phyloP scores from a whole-genome alignment of 805 yeast species.

The Sporopachydermia quercuum region DNA sequence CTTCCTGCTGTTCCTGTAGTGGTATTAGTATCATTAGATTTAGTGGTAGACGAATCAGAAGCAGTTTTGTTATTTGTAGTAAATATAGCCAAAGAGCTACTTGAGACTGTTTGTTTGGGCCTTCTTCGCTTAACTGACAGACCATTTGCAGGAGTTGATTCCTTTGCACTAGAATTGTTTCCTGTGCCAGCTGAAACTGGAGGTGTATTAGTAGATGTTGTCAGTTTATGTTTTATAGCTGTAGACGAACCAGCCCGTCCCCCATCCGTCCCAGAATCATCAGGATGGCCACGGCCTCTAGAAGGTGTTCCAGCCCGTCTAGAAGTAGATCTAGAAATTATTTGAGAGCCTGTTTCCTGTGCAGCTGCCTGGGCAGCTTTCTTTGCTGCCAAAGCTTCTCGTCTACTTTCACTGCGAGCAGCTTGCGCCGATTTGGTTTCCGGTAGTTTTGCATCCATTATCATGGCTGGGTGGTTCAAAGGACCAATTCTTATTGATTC shows the following conservation, averaged over 20 bases:
- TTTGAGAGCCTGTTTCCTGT: background rate
- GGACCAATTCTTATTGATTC: constrained; percentile 64
- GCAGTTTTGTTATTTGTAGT: background rate
- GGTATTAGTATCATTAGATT: background rate
- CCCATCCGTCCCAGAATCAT: constrained; percentile 14
- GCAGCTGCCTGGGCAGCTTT: constrained; percentile 32
- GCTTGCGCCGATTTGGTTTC: constrained; percentile 50
- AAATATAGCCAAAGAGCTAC: constrained; percentile 3
- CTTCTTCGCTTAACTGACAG: background rate
- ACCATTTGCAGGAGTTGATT: constrained; percentile 2
- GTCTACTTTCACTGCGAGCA: constrained; percentile 67
- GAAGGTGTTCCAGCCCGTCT: background rate
- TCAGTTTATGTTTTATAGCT: background rate
- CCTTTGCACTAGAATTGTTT: background rate
- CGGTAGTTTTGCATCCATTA: constrained; percentile 36
- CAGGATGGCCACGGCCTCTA: constrained; percentile 10
- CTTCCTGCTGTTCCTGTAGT: background rate
- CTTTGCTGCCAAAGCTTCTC: constrained; percentile 88
- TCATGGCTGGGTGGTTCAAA: constrained; percentile 82
- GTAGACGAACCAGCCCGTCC: constrained; percentile 3
- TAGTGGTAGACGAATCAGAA: background rate
- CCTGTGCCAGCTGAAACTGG: no score
- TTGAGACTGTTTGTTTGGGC: constrained; percentile 4
- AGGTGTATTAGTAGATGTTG: no score
- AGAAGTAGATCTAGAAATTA: background rate